Base-by-base conservation (phyloP, 2,329 filamentous ascomycete species). In the Cercospora sesami region DNA sequence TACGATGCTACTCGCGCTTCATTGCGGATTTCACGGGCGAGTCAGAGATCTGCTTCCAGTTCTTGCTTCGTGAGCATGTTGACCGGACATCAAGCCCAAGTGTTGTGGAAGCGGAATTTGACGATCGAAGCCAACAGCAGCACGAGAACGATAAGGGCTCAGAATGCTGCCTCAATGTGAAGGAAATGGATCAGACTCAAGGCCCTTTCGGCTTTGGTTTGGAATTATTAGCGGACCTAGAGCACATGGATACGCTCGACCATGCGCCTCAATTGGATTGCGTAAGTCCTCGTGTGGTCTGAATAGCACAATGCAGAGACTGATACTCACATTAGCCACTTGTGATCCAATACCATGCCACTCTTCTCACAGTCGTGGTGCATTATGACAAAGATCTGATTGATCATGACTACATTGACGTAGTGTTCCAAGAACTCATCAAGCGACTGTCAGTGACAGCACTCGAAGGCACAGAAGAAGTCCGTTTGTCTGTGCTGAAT, bases 1-100 rank as follows among this genome's bases (percentile, higher is more conserved):
- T 69, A 31, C 60, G 61, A 28, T 58, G 48, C 45, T 69, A 64
- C 45, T 67, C 68, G 16, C 65, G 65, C 18, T 69, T 69, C 30
- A 58, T 69, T 31, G 64, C 68, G 12, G 61, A 61, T 21, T 67
- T 69, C 55, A 65, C 64, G 31, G 68, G 68, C 60, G 68, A 69
- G 36, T 21, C 57, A 7, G 68, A 69, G 42, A 61, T 69, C 16
- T 65, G 68, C 45, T 69, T 64, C 33, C 64, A 67, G 26, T 69
- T 69, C 48, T 45, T 60, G 12, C 60, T 69, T 23, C 61, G 68
- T 5, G 64, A 30, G 5, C 7, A 42, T 16, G 21, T 58, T 21
- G 33, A 59, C 12, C 10, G 30, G 18, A n/a, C n/a, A 33, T 23
- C 39, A n/a, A 64, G 10, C 30, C 45, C 55, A 30, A 57, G 64